Percentiles rank a stretch among this genome's conserved stretches.
Evolutionary conservation across 2,329 filamentous ascomycete genomes (phyloP).

Genomic region (Escovopsis sp.): DNA sequence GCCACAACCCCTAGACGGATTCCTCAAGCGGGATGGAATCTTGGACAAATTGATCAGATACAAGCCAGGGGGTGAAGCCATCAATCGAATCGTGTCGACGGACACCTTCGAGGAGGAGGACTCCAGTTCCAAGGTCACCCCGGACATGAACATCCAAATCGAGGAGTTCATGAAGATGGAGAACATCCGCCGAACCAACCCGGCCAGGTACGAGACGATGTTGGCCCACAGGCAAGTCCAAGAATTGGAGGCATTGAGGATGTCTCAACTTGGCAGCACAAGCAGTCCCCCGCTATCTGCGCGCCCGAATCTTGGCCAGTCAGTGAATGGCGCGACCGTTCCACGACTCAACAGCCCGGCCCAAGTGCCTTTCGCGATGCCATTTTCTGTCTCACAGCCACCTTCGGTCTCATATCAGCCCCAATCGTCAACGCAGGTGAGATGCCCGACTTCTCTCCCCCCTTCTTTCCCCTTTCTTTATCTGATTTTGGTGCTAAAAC

Average conservation of each 20-base stretch:
- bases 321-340: constrained; percentile 1
- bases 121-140: constrained; percentile 36
- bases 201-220: constrained; percentile 15
- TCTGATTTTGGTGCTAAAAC: no score
- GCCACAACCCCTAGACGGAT: constrained; percentile 36
- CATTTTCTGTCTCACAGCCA: background rate
- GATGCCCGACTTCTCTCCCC: background rate
- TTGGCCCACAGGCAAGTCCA: constrained; percentile 3
- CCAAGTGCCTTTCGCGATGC: background rate
- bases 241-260: constrained; percentile 2
- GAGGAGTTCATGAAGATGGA: constrained; percentile 23
- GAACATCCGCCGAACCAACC: constrained; percentile 18
- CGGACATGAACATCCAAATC: constrained; percentile 44
- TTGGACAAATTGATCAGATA: constrained; percentile 34
- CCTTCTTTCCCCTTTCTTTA: no score
- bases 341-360: no score
- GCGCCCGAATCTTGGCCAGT: background rate
- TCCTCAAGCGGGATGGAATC: constrained; percentile 47
- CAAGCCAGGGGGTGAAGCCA: constrained; percentile 20
- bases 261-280: background rate
- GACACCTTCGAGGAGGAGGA: constrained; percentile 63
- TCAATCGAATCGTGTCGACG: constrained; percentile 47
- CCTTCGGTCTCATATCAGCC: background rate
- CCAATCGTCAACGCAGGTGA: background rate
- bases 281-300: background rate